phyloP scores from a whole-genome alignment of 805 yeast genomes.

The Diddensiella santjacobensis region DNA sequence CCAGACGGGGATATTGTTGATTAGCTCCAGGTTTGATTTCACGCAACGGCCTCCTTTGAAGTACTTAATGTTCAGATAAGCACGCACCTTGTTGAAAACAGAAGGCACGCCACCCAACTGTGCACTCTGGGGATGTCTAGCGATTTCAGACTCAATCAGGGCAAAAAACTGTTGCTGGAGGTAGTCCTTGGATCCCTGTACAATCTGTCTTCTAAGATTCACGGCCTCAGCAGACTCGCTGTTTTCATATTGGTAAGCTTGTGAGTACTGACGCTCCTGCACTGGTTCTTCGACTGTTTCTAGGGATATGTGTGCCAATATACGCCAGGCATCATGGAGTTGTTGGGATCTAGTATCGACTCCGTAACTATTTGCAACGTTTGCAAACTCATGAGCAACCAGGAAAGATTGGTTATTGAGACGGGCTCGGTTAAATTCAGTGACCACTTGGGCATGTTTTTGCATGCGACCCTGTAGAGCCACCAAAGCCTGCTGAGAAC shows the following conservation, averaged over 20 bases:
- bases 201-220: constrained; percentile 41
- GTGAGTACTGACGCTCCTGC: constrained; percentile 35
- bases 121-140: constrained; percentile 44
- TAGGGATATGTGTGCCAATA: constrained; percentile 48
- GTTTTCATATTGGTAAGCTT: constrained; percentile 29
- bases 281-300: constrained; percentile 18
- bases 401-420: constrained; percentile 52
- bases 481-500: constrained; percentile 7
- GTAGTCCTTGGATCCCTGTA: constrained; percentile 52
- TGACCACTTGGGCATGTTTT: constrained; percentile 66
- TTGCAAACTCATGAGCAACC: constrained; percentile 56
- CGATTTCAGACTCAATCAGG: constrained; percentile 64
- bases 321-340: constrained; percentile 69
- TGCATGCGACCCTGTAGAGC: constrained; percentile 29
- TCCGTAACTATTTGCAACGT: constrained; percentile 45
- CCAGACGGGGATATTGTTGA: constrained; percentile 93
- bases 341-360: constrained; percentile 66
- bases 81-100: constrained; percentile 64
- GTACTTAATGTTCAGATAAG: constrained; percentile 51
- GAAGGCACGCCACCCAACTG: constrained; percentile 66
- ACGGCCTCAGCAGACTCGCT: constrained; percentile 33
- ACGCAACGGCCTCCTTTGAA: constrained; percentile 46
- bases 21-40: constrained; percentile 52
- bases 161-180: constrained; percentile 76
- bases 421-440: constrained; percentile 67